Conservation (phyloP, 179 eudicot species). For the Silene coronaria region DNA sequence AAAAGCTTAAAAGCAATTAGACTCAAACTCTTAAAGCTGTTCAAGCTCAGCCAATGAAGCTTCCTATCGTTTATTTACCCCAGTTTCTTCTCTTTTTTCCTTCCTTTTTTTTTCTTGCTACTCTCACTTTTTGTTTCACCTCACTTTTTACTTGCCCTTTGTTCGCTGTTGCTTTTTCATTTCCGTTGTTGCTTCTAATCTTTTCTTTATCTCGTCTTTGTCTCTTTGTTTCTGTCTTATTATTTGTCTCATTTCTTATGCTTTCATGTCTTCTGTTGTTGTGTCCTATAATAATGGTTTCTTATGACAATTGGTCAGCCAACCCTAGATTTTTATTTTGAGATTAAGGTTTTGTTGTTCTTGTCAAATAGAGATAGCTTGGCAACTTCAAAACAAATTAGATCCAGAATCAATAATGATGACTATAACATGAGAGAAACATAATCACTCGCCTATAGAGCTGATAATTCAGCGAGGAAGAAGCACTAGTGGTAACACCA, state of each 20-base stretch:
- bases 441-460: constrained; percentile 53
- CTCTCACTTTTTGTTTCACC: background rate
- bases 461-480: constrained; percentile 71
- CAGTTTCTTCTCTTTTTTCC: background rate
- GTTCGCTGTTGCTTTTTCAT: background rate
- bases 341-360: background rate
- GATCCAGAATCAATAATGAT: constrained; percentile 7
- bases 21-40: background rate
- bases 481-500: constrained; percentile 46
- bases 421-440: background rate
- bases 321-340: background rate
- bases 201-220: background rate
- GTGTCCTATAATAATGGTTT: background rate
- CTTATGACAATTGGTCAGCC: background rate
- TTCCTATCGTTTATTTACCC: background rate
- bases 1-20: background rate
- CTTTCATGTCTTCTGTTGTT: background rate
- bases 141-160: background rate
- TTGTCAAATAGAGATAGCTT: background rate
- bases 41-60: background rate
- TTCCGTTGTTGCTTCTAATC: background rate
- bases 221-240: background rate
- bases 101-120: background rate
- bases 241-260: background rate
- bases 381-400: background rate